A percentile compares a stretch with the other conserved stretches of the same genome.
These are phyloP conservation scores for Mycosphaerelloides madeirae DNA, from an alignment of 2,329 filamentous ascomycete genomes.

Conservation along the genomic window DNA sequence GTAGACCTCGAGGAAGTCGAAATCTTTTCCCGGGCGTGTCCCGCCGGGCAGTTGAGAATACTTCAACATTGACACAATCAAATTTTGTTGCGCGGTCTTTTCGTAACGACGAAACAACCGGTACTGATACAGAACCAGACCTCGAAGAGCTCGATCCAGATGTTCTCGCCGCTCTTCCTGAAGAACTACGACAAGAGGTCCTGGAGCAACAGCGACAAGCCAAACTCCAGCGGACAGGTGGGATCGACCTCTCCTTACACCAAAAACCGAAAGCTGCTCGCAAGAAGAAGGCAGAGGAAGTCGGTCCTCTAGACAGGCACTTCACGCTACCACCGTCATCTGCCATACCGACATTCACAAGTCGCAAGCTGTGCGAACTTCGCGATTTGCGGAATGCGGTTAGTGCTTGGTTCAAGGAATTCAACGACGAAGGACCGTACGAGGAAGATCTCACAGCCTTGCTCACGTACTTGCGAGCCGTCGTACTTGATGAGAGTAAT, in stretches of 20 bases:
- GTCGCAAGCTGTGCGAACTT: slow-evolving; percentile 49
- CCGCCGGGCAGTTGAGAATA: slow-evolving; percentile 43
- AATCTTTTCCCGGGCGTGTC: slow-evolving; percentile 27
- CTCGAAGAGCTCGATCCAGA: slow-evolving; percentile 58
- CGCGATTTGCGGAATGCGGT: slow-evolving; percentile 70
- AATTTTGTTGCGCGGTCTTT: slow-evolving; percentile 55
- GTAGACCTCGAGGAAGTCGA: slow-evolving; percentile 22
- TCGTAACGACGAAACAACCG: slow-evolving; percentile 14
- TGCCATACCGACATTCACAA: slow-evolving; percentile 58
- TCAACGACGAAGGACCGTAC: slow-evolving; percentile 70
- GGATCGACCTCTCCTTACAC: slow-evolving; percentile 34
- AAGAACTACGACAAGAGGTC: slow-evolving; percentile 73
- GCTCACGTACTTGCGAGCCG: slow-evolving; percentile 64
- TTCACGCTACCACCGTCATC: slow-evolving; percentile 48
- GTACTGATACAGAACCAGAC: slow-evolving; percentile 32
- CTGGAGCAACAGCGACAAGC: slow-evolving; percentile 65
- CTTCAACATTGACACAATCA: slow-evolving; percentile 64
- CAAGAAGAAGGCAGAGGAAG: slow-evolving; percentile 19
- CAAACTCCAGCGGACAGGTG: slow-evolving; percentile 51
- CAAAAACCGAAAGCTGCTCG: slow-evolving; percentile 18
- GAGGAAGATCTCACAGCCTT: slow-evolving; percentile 71
- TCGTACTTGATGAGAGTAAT: slow-evolving; percentile 71
- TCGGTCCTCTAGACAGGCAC: slow-evolving; percentile 34
- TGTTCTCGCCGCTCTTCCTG: slow-evolving; percentile 77
- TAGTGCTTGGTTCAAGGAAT: slow-evolving; percentile 69